Evolutionary conservation across 78 protist species (phyloP), one percentile per base, ranked within the genome.

Genomic region (Dictyostelium intermedium): DNA sequence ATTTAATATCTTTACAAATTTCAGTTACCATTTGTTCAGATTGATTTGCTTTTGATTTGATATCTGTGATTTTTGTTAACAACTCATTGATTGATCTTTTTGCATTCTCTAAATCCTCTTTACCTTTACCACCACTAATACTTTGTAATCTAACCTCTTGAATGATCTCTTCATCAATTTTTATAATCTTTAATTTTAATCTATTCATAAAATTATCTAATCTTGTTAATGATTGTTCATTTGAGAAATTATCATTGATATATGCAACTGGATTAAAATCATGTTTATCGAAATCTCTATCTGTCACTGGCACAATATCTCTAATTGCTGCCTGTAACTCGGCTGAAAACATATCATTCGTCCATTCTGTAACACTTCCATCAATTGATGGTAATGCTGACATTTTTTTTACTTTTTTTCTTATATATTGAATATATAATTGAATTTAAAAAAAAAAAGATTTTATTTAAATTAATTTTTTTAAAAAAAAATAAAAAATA

Each of bases 1-100:
- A 35, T 81, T 95, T 96, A 69, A 98, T 97, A 91, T 97, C 98
- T 34, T 94, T 61, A 77, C 98, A 96, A 53, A 98, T 91, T 69
- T 97, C 98, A 8, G 96, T 89, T 35, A 97, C 98, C 96, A 97
- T 95, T 61, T 34, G 79, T 95, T 98, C 98, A 2, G 98, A 96
- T 66, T 80, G 61, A 39, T 82, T 97, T 5, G 98, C 98, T 82
- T 94, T 94, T 16, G 25, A 13, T 39, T 91, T 82, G 82, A 98
- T 97, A 34, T 84, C 97, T 0, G 53, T 77, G 50, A 98, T 95
- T 83, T 95, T 95, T 16, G 70, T 39, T 70, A 96, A 84, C 43
- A 98, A 95, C 41, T 92, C 96, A 25, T 91, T 61, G 8, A 97
- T 93, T 30, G 97, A 47, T 45, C 43, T 32, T 30, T 93, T 94